phyloP scores from a whole-genome alignment of 768 basidiomycete species.

The Tylopilus balloui region DNA sequence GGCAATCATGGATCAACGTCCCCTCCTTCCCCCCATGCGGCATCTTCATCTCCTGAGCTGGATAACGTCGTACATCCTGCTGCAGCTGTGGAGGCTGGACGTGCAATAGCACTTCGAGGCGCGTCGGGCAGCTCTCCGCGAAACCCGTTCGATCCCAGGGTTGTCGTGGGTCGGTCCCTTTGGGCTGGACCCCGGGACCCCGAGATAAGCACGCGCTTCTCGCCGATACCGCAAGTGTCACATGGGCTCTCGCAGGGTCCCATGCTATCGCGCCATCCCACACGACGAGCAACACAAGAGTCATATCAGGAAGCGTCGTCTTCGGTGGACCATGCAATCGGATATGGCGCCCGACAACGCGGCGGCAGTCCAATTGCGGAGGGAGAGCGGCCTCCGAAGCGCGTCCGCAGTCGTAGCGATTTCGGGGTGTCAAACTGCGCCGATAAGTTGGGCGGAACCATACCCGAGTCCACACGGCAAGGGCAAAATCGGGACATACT shows the following conservation, averaged over 20 bases:
- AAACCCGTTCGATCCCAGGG: background rate
- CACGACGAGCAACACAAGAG: background rate
- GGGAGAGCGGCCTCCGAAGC: conserved; percentile 29
- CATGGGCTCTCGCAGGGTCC: background rate
- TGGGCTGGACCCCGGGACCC: conserved; percentile 11
- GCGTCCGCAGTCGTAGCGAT: conserved; percentile 17
- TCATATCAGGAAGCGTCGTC: conserved; percentile 13
- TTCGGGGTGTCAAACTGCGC: conserved; percentile 7
- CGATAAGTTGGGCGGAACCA: conserved; percentile 13
- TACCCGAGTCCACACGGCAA: conserved; percentile 6
- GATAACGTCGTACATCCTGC: conserved; percentile 20
- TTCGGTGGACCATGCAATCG: conserved; percentile 5
- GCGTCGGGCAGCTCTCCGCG: background rate
- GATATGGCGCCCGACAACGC: conserved; percentile 4
- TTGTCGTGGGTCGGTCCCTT: background rate
- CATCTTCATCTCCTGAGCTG: conserved; percentile 3
- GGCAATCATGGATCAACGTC: conserved; percentile 22
- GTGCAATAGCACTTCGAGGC: background rate
- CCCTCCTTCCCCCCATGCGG: conserved; percentile 23
- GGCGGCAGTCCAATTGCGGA: conserved; percentile 20
- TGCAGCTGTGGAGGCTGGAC: conserved; percentile 7
- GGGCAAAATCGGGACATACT: background rate
- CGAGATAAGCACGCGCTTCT: conserved; percentile 16
- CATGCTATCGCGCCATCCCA: conserved; percentile 1
- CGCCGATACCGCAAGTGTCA: conserved; percentile 6